Evolutionary conservation across 345 rosid genomes (phyloP), one percentile per base, ranked within the genome.

Genomic region (Raphanus sativus): DNA sequence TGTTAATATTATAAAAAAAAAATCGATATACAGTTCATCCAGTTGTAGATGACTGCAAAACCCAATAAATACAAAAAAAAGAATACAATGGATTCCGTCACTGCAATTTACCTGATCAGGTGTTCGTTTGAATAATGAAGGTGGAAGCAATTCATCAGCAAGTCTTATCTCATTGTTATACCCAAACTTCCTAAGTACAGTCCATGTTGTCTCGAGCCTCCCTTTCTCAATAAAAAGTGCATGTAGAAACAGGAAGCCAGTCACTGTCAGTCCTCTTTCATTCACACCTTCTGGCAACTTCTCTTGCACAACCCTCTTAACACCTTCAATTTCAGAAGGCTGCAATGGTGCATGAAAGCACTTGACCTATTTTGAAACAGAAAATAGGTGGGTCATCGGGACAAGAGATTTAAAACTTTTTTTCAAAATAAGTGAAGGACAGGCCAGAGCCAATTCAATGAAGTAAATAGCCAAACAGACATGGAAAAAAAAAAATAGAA

Each of bases 141-240:
- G 48, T n/a, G 99, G 99, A 78, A 95, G 89, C 72, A 89, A 79
- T 32, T 91, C 95, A 83, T 92, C 92, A 15, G 90, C 85, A 56
- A 96, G 96, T 86, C 89, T 91, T 66, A 96, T 91, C 74, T 96
- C 98, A 83, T 93, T 91, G 55, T 90, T 89, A 77, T 96, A 96
- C 67, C 98, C 99, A 80, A 87, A 96, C 80, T 96, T 96, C 78
- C 98, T 84, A n/a, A 96, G 83, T 16, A 91, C 97, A 2, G 97
- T 91, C 98, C 99, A 96, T 8, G 99, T 93, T 56, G 98, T 90
- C 93, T 96, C 99, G 6, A 96, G 90, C 66, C 99, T 97, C 73
- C 99, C 98, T 83, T 91, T 96, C 78, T 93, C 99, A 56, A 96
- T 93, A 82, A 96, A 96, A 61, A 96, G 77, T 67, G 98, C 99